These are phyloP conservation scores for Gnaphalium uliginosum DNA, from an alignment of 129 eudicot species.

Conservation along the genomic window DNA sequence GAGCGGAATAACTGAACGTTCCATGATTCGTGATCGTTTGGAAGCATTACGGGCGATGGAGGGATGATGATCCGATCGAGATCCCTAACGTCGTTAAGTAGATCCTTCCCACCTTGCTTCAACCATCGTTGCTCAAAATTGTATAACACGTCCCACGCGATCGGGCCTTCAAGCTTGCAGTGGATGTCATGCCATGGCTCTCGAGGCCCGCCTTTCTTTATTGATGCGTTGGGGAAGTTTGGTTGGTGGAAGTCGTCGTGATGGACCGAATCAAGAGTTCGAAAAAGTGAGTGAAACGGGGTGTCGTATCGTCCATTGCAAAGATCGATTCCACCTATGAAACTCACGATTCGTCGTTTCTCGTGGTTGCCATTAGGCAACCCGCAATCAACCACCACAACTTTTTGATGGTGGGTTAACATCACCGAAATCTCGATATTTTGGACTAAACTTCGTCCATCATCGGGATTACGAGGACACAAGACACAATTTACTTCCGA, in stretches of 20 bases:
- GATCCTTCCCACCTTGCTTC: conserved; percentile 63
- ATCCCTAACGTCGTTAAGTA: conserved; percentile 51
- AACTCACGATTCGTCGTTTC: conserved; percentile 73
- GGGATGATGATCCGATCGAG: conserved; percentile 50
- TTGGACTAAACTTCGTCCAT: conserved; percentile 75
- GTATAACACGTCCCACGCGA: conserved; percentile 80
- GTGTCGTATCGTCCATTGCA: conserved; percentile 87
- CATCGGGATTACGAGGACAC: conserved; percentile 89
- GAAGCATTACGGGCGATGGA: conserved; percentile 58
- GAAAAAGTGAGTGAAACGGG: conserved; percentile 65
- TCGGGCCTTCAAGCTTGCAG: conserved; percentile 66
- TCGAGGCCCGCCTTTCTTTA: conserved; percentile 80
- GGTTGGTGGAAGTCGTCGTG: conserved; percentile 87
- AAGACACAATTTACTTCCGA: conserved; percentile 73
- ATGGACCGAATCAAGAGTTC: conserved; percentile 63
- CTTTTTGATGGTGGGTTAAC: conserved; percentile 93
- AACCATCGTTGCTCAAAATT: conserved; percentile 89
- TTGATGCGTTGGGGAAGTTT: conserved; percentile 48
- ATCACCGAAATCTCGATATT: conserved; percentile 54
- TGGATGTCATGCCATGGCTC: conserved; percentile 97
- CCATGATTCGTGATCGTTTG: conserved; percentile 71
- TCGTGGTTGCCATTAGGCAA: conserved; percentile 57
- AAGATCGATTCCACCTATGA: conserved; percentile 84
- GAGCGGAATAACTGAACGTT: conserved; percentile 78
- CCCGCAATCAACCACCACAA: conserved; percentile 63